Evolutionary conservation across 1,139 yeast genomes (phyloP), one percentile per base, ranked within the genome.

Genomic region (Pichia sp.): DNA sequence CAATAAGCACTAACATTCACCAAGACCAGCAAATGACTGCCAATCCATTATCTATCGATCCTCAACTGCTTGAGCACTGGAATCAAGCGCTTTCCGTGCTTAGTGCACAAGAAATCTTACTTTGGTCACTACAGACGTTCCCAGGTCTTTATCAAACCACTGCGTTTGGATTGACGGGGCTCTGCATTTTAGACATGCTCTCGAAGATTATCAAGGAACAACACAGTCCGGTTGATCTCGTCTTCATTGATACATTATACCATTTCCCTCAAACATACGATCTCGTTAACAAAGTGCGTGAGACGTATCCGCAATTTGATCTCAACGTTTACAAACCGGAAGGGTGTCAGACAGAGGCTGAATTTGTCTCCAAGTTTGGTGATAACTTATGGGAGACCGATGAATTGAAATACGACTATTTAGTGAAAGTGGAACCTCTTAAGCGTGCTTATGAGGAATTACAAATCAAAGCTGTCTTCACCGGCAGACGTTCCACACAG

Each of bases 391-490:
- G 97, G 96, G 91, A 84, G 37, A 68, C 66, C 1, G 82, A 88
- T 52, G 97, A 91, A 38, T 64, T 74, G 28, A 69, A 73, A 49
- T 91, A 91, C 53, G 98, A 91, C 58, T 91, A 68, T 52, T 61
- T 85, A 36, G 96, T 80, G 27, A 91, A 91, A 59, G 96, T 87
- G 6, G 97, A 91, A 58, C 97, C 98, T 2, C 74, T 88, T 6
- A 82, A 81, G 52, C 66, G 96, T 38, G 95, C 96, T 0, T 88
- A 88, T 57, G 63, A 66, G 30, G 79, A 80, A 25, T 66, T 87
- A 26, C 64, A 66, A 5, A 87, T 86, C 19, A 69, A 67, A 45
- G 96, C 94, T 0, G 96, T 86, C 5, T 72, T 91, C 49, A 91
- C 98, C 0, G 98, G 98, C 4, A 74, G 98, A 56, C 70, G 98